Evolutionary conservation across 1,139 yeast species (phyloP).

Genomic region (Suhomyces kunorum): DNA sequence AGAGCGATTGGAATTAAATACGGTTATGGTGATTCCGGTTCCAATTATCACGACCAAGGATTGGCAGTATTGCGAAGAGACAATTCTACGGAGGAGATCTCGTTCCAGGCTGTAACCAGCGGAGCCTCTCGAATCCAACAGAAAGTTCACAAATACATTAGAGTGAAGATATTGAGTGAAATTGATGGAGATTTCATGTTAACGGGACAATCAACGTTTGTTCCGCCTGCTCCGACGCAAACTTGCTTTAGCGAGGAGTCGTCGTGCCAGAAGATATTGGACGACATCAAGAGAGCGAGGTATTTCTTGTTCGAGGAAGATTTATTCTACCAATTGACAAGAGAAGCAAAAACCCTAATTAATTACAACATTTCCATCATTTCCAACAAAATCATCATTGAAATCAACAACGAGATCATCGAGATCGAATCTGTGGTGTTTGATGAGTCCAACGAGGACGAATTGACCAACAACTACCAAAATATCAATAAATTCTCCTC

Average conservation of each 20-base stretch:
- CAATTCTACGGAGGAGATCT: slow-evolving; percentile 34
- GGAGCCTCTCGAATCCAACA: slow-evolving; percentile 23
- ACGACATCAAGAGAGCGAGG: slow-evolving; percentile 61
- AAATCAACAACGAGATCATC: slow-evolving; percentile 63
- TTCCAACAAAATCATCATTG: slow-evolving; percentile 63
- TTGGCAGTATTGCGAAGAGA: slow-evolving; percentile 61
- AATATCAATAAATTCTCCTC: slow-evolving; percentile 34
- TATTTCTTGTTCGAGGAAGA: slow-evolving; percentile 85
- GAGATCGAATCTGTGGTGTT: slow-evolving; percentile 66
- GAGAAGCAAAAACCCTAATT: slow-evolving; percentile 74
- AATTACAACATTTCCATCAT: slow-evolving; percentile 71
- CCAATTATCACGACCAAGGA: slow-evolving; percentile 68
- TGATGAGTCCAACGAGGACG: slow-evolving; percentile 49
- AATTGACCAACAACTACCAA: slow-evolving; percentile 31
- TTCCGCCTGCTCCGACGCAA: slow-evolving; percentile 18
- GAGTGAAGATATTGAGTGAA: slow-evolving; percentile 56
- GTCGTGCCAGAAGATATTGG: slow-evolving; percentile 42
- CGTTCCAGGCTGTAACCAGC: slow-evolving; percentile 33
- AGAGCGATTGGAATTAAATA: slow-evolving; percentile 73
- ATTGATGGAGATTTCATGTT: slow-evolving; percentile 53
- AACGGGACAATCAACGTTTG: slow-evolving; percentile 48
- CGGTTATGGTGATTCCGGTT: slow-evolving; percentile 91
- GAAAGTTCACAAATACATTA: slow-evolving; percentile 43
- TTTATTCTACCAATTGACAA: slow-evolving; percentile 64
- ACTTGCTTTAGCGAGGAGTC: slow-evolving; percentile 1